Percentiles rank a stretch among this genome's conserved stretches.
Evolutionary conservation across 345 rosid species (phyloP).

Genomic region (Turnera subulata): DNA sequence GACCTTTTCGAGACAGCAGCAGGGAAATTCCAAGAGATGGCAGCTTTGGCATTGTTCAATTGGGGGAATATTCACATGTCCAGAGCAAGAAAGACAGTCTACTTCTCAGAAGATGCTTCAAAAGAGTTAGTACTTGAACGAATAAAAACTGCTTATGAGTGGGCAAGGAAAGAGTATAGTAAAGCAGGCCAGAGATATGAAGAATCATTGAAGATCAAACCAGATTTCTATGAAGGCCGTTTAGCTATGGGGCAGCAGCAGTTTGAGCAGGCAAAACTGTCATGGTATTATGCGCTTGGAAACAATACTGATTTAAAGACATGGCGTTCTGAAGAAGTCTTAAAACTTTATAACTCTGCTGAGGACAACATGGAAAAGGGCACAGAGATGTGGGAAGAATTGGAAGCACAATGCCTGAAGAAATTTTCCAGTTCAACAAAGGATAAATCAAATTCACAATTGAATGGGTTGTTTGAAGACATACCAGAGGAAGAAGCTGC

Average conservation of each 20-base stretch:
- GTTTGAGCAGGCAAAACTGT: constrained; percentile 87
- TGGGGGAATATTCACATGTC: constrained; percentile 90
- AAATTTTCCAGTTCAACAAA: constrained; percentile 23
- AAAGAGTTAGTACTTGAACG: constrained; percentile 50
- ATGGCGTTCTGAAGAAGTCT: constrained; percentile 51
- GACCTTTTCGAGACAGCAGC: constrained; percentile 62
- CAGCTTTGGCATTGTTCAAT: constrained; percentile 81
- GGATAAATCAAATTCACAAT: constrained; percentile 18
- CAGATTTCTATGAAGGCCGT: constrained; percentile 66
- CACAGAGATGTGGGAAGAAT: constrained; percentile 61
- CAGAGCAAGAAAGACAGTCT: constrained; percentile 67
- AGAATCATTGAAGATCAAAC: constrained; percentile 74
- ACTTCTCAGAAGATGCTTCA: constrained; percentile 48
- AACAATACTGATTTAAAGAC: constrained; percentile 51
- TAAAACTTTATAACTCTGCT: constrained; percentile 60
- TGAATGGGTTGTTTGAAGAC: constrained; percentile 41
- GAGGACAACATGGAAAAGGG: constrained; percentile 73
- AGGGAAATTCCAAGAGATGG: constrained; percentile 77
- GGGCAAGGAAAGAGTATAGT: constrained; percentile 48
- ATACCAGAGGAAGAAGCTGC: constrained; percentile 44
- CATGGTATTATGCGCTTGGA: constrained; percentile 71
- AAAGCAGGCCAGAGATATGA: constrained; percentile 62
- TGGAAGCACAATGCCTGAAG: constrained; percentile 30
- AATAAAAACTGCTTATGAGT: constrained; percentile 53
- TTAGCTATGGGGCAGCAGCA: constrained; percentile 74